phyloP scores from a whole-genome alignment of 192 early-diverging fungal genomes.

The Backusella macrospora region DNA sequence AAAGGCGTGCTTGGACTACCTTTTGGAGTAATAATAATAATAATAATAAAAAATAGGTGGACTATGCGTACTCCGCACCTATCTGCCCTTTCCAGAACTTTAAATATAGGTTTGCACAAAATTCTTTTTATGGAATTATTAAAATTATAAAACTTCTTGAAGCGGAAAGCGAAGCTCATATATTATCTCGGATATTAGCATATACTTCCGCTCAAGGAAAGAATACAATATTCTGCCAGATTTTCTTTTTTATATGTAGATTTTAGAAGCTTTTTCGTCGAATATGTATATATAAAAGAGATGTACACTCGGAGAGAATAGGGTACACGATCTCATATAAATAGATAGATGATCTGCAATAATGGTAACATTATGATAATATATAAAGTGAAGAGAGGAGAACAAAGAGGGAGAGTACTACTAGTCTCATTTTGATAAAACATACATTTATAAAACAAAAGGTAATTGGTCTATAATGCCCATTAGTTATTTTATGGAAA shows the following conservation, averaged over 20 bases:
- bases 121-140: background rate
- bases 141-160: conserved; percentile 1
- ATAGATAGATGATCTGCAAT: background rate
- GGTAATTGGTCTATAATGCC: background rate
- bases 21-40: background rate
- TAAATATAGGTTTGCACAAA: background rate
- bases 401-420: background rate
- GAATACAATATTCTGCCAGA: too few species aligned
- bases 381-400: background rate
- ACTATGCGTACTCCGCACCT: background rate
- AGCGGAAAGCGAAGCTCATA: background rate
- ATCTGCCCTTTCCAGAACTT: background rate
- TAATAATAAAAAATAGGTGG: conserved; percentile 1
- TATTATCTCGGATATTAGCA: conserved; percentile 2
- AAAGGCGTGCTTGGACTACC: background rate
- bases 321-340: too few species aligned
- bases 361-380: background rate
- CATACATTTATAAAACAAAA: background rate
- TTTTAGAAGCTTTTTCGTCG: too few species aligned
- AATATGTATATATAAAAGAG: too few species aligned
- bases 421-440: background rate
- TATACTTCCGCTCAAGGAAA: background rate
- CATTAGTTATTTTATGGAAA: conserved; percentile 3
- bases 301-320: too few species aligned
- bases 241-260: background rate